These are phyloP conservation scores for Colletotrichum liriopes DNA, from an alignment of 2,329 filamentous ascomycete species.

Conservation along the genomic window DNA sequence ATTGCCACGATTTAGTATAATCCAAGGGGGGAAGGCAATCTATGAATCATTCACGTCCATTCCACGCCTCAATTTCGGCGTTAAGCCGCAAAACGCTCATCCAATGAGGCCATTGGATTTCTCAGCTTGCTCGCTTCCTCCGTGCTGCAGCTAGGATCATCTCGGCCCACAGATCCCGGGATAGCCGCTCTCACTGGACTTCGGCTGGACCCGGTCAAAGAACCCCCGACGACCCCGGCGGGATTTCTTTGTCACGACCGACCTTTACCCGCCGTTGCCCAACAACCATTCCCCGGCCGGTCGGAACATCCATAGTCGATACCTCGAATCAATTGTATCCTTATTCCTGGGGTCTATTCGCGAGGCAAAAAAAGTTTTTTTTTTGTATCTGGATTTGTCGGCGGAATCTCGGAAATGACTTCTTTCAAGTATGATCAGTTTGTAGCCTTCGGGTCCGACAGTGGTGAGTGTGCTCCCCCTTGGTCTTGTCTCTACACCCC, in stretches of 20 bases:
- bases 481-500: background rate
- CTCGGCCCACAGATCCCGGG: conserved; percentile 32
- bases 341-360: background rate
- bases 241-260: conserved; percentile 16
- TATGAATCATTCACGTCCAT: background rate
- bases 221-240: conserved; percentile 28
- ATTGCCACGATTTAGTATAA: background rate
- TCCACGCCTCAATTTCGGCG: conserved; percentile 24
- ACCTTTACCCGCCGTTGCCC: conserved; percentile 1
- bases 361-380: background rate
- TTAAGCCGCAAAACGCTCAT: background rate
- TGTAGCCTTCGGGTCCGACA: conserved; percentile 64
- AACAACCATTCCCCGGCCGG: conserved; percentile 2
- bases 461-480: conserved; percentile 53
- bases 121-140: conserved; percentile 6
- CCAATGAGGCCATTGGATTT: conserved; percentile 24
- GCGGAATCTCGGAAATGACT: conserved; percentile 15
- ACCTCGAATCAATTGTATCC: background rate
- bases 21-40: background rate
- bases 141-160: conserved; percentile 9
- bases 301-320: background rate
- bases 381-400: background rate
- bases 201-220: conserved; percentile 27
- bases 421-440: conserved; percentile 51
- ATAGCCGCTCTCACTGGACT: conserved; percentile 2